Percentiles rank a stretch among this genome's conserved stretches.
Evolutionary conservation across 73 alveolate genomes (phyloP).

Genomic region (Tetrahymena thermophila): DNA sequence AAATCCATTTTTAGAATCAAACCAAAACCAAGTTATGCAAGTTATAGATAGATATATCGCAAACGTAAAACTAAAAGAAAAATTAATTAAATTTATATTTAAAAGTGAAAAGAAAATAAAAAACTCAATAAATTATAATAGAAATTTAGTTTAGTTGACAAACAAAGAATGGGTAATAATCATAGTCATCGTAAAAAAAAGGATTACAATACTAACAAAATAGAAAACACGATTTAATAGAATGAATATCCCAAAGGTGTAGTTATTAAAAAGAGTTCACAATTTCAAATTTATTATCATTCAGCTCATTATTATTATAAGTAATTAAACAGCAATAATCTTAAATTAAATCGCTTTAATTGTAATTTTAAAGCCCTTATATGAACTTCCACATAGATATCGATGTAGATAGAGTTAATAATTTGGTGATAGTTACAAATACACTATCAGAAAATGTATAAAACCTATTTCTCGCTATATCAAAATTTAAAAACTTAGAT

Average conservation of each 20-base stretch:
- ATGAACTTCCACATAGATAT: neutral
- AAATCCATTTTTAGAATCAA: neutral
- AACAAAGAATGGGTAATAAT: neutral
- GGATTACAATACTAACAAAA: neutral
- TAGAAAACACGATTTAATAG: neutral
- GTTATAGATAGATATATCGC: neutral
- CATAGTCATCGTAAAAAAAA: neutral
- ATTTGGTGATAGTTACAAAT: neutral
- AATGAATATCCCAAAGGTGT: neutral
- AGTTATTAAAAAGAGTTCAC: neutral
- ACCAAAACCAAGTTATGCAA: no score
- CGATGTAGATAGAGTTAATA: neutral
- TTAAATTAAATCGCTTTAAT: neutral
- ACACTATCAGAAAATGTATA: neutral
- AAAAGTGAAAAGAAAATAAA: neutral
- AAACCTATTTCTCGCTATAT: neutral
- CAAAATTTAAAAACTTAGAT: neutral
- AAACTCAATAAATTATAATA: no score
- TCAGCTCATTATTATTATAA: neutral
- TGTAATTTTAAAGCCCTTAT: neutral
- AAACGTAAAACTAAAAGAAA: no score
- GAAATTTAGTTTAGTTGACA: neutral
- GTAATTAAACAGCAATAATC: neutral
- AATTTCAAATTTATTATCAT: neutral
- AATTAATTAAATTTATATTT: no score